These are phyloP conservation scores for Teratosphaeria gauchensis DNA, from an alignment of 2,329 filamentous ascomycete genomes.

Conservation along the genomic window DNA sequence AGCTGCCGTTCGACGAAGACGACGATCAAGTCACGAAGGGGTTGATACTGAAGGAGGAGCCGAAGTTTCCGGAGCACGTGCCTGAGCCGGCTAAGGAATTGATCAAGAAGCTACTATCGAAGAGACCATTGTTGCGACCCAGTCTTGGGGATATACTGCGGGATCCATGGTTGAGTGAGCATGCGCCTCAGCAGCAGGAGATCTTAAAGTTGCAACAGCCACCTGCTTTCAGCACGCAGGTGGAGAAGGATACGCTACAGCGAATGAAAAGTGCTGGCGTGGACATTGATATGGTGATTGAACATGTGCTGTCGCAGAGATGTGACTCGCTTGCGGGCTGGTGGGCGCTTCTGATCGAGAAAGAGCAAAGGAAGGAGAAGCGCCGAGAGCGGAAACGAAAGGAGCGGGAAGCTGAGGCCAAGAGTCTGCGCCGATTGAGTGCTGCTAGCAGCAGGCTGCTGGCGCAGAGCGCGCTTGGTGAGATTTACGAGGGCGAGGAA, in stretches of 20 bases:
- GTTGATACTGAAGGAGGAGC: slow-evolving; percentile 77
- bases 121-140: slow-evolving; percentile 76
- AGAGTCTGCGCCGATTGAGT: slow-evolving; percentile 71
- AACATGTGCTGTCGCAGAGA: slow-evolving; percentile 80
- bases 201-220: slow-evolving; percentile 76
- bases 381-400: slow-evolving; percentile 72
- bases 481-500: slow-evolving; percentile 66
- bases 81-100: slow-evolving; percentile 68
- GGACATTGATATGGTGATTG: slow-evolving; percentile 87
- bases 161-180: slow-evolving; percentile 78
- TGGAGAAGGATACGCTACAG: slow-evolving; percentile 86
- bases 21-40: slow-evolving; percentile 81
- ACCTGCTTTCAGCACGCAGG: slow-evolving; percentile 68
- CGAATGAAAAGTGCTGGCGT: slow-evolving; percentile 91
- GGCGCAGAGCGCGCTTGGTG: slow-evolving; percentile 57
- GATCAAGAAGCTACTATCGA: slow-evolving; percentile 73
- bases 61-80: slow-evolving; percentile 72
- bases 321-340: slow-evolving; percentile 88
- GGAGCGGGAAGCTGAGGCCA: slow-evolving; percentile 73
- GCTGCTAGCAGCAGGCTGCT: slow-evolving; percentile 80
- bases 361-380: slow-evolving; percentile 79
- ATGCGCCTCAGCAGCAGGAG: slow-evolving; percentile 78
- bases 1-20: slow-evolving; percentile 93
- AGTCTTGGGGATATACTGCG: slow-evolving; percentile 74
- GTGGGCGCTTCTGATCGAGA: slow-evolving; percentile 92